Conservation (phyloP, 192 early-diverging fungal species). For the Phycomyces blakesleeanus region DNA sequence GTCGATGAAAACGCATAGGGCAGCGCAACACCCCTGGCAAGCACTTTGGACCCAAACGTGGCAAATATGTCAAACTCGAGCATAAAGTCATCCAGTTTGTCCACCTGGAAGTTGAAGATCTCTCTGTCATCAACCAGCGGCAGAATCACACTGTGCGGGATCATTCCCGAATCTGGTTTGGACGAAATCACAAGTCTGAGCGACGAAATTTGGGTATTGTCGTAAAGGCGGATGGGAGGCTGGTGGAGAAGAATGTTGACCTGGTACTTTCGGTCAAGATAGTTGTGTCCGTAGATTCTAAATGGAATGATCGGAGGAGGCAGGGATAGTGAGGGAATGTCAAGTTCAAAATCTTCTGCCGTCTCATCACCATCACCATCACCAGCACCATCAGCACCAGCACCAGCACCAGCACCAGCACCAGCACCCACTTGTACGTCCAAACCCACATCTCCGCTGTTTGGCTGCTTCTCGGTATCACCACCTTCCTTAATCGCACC, state of each 20-base stretch:
- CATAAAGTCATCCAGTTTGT: conserved; percentile 66
- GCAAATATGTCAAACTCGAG: conserved; percentile 96
- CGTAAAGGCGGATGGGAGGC: conserved; percentile 56
- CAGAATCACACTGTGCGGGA: conserved; percentile 88
- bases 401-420: too few species aligned
- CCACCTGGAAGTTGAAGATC: conserved; percentile 82
- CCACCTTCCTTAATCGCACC: too few species aligned
- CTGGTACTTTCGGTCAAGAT: conserved; percentile 85
- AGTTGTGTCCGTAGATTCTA: conserved; percentile 97
- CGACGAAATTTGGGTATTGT: conserved; percentile 66
- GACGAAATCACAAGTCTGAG: conserved; percentile 83
- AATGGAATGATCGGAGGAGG: conserved; percentile 98
- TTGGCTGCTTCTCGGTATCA: neutral
- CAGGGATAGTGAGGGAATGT: conserved; percentile 89
- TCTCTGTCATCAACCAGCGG: conserved; percentile 81
- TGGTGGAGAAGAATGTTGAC: conserved; percentile 70
- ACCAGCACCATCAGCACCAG: neutral
- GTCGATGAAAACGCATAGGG: conserved; percentile 58
- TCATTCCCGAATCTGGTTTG: conserved; percentile 83
- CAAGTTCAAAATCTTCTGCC: conserved; percentile 71
- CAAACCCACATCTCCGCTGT: too few species aligned
- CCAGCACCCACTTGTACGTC: too few species aligned
- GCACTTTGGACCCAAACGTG: conserved; percentile 93
- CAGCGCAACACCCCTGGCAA: conserved; percentile 83
- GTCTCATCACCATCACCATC: conserved; percentile 25